Base-by-base conservation (phyloP, 2,329 filamentous ascomycete genomes). In the Sphaerulina vaccinii region DNA sequence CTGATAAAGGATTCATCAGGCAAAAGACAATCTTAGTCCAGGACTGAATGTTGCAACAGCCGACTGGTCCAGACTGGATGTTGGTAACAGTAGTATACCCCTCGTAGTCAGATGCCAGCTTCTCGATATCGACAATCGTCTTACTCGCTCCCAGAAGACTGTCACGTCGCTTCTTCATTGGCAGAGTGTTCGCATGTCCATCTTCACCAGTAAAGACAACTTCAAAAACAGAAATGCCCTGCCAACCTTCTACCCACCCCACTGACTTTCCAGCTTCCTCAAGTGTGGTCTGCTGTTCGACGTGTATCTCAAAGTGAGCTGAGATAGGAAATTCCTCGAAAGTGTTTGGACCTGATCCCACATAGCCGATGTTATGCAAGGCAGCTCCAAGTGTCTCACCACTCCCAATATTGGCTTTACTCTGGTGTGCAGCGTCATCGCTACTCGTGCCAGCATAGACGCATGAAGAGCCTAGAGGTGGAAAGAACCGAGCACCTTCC, bases 171-270 rank as follows among this genome's bases (percentile, higher is more conserved):
- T 52, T 45, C 18, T 60, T 38, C 61, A 68, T 65, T 0, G 64
- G 61, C 18, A 64, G 65, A 0, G 63, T 65, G 13, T 65, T 65
- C 2, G 70, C 68, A 46, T 74, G 63, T 52, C 58, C 57, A 35
- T 61, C 54, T 11, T 50, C 45, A 41, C 54, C 54, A 2, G 22
- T 42, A 29, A 56, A 53, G 2, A 33, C 38, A 43, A 50, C 41
- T 33, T 53, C 54, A 24, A 51, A 54, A 5, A 51, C 27, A 15
- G 69, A 3, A 33, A 67, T 67, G 13, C 58, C 60, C 37, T 63
- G 62, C 49, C 60, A 60, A 16, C 56, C 59, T 35, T 54, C 56
- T 1, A 64, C 62, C 51, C 60, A 61, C 2, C 60, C 62, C 5
- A 63, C 59, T 7, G 54, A 23, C 46, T 62, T 58, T 1, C 52